Percentiles rank a stretch among this genome's conserved stretches.
Conservation (phyloP, 164 flowering plant species). For the Vitis cinerea region DNA sequence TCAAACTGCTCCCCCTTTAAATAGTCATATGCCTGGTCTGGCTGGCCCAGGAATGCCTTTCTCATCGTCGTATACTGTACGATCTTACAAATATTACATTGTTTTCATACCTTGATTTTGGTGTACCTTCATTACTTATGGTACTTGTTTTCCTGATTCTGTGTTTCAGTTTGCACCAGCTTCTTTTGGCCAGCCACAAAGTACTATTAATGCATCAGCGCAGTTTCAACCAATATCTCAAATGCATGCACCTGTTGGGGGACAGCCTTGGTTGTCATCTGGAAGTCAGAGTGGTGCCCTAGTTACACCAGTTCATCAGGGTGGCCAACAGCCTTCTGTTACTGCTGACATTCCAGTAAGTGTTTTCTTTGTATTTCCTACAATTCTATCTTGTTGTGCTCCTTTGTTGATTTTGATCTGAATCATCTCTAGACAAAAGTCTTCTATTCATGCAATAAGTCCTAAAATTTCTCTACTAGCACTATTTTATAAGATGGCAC, state of each 20-base stretch:
- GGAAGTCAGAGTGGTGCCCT: constrained; percentile 45
- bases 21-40: constrained; percentile 43
- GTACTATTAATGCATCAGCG: constrained; percentile 36
- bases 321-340: constrained; percentile 48
- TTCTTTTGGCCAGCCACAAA: constrained; percentile 58
- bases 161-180: constrained; percentile 55
- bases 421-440: no score
- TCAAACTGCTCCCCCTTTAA: constrained; percentile 39
- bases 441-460: neutral
- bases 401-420: neutral
- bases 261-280: constrained; percentile 68
- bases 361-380: neutral
- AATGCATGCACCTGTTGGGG: constrained; percentile 49
- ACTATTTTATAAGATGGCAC: no score
- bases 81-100: constrained; percentile 14
- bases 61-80: constrained; percentile 74
- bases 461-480: neutral
- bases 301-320: constrained; percentile 44
- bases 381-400: neutral
- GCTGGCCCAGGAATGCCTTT: constrained; percentile 57
- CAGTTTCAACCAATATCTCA: constrained; percentile 67
- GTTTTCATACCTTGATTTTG: neutral
- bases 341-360: constrained; percentile 37
- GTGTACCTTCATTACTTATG: constrained; percentile 2
- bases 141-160: neutral